Base-by-base conservation (phyloP, 1,139 yeast species). In the Lodderomyces orthopsilosis region DNA sequence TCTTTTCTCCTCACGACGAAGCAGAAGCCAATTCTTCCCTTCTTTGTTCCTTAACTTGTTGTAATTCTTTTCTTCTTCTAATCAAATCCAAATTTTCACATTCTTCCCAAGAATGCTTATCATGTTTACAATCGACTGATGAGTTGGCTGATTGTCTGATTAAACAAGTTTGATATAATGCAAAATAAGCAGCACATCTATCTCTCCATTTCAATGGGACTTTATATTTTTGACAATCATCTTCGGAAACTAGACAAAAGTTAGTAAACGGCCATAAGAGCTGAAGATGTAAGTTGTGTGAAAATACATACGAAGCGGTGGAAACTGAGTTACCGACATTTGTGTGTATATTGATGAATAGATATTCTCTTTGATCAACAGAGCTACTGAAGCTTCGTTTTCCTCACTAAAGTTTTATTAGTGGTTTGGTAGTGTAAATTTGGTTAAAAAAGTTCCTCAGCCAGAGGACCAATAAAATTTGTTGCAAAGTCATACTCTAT, bases 191-290 rank as follows among this genome's bases (percentile, higher is more conserved):
- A 4, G 95, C 94, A 65, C 96, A 88, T 66, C 95, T 80, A 63
- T 88, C 96, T 58, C 96, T 77, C 79, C 85, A 88, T 52, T 80
- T 81, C 52, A 88, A 71, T 26, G 95, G 96, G 48, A 88, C 83
- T 64, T 83, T 80, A 65, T 85, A 73, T 58, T 83, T 76, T 66
- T 85, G 90, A 83, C 88, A 83, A 61, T 88, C 95, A 60, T 86
- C 91, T 65, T 84, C 88, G 44, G 90, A 76, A 54, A 87, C 91
- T 81, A 55, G 34, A 21, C 7, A 23, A 19, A 34, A 34, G 26
- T 19, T 19, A 21, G 26, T 21, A 21, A 34, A 13, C n/a, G 12
- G 9, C 4, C 19, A 4, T n/a, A n/a, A n/a, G n/a, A n/a, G n/a
- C n/a, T n/a, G n/a, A n/a, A n/a, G n/a, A n/a, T n/a, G n/a, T n/a